Evolutionary conservation across 306 rosid genomes (phyloP), one percentile per base, ranked within the genome.

Genomic region (Mimosa bimucronata): DNA sequence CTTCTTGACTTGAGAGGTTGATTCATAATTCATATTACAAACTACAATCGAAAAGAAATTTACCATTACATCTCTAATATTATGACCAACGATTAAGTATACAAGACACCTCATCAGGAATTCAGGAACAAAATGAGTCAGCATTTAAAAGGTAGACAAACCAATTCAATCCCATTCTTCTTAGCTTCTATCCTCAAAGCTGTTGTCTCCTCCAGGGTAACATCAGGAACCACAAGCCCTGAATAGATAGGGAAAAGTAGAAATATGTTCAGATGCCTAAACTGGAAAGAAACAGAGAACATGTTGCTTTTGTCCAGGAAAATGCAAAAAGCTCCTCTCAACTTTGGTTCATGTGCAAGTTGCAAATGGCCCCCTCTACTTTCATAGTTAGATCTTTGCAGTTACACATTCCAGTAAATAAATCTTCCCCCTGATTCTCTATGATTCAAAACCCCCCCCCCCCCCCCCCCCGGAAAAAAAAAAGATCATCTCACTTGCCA

Each of bases 141-240:
- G 67, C 52, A 76, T 26, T 60, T 64, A 25, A 37, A 77, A 73
- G 78, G 77, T 71, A 81, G 62, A 83, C 85, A 79, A 81, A 95
- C 99, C 94, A 95, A 81, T 80, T 95, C 98, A 72, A 95, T 89
- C 57, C 88, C 83, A 79, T 92, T 37, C 77, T 92, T 91, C 83
- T 71, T 77, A 76, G 98, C 97, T 88, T 92, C 97, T 42, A 46
- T 72, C 86, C 98, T 90, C 85, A 95, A 67, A 81, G 37, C 65
- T 28, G 81, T 85, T 1, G 98, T 88, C 88, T 92, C 98, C 81
- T 93, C 98, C 67, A 92, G 83, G 55, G 98, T 97, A 80, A 95
- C 98, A 81, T 95, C 98, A 8, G 98, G 98, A 76, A 95, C 97
- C 74, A 95, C 97, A 76, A 95, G 94, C 73, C 98, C 98, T 91